phyloP scores from a whole-genome alignment of 257 asterid genomes.

The Leptodermis oblonga region DNA sequence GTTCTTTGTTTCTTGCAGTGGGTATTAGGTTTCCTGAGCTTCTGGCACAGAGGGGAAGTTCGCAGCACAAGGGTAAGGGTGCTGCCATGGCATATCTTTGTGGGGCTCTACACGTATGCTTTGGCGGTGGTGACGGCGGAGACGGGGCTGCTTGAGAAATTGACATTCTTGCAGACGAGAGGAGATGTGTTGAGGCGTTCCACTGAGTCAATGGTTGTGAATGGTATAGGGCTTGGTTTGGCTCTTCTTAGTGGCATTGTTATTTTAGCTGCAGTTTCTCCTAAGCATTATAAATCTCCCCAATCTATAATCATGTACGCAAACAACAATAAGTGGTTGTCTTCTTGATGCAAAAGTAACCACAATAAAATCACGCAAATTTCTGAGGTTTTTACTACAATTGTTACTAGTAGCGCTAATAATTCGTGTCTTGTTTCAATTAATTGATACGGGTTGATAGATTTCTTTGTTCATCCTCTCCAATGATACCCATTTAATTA shows the following conservation, averaged over 20 bases:
- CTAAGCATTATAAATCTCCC: constrained; percentile 36
- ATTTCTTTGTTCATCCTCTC: no score
- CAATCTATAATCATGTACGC: constrained; percentile 29
- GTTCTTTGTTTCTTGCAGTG: constrained; percentile 61
- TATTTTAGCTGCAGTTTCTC: constrained; percentile 56
- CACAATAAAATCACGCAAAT: not conserved
- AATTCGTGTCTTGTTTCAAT: no score
- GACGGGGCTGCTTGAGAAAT: constrained; percentile 81
- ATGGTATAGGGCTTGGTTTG: constrained; percentile 71
- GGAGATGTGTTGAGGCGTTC: constrained; percentile 49
- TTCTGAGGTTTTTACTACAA: no score
- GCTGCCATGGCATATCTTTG: constrained; percentile 82
- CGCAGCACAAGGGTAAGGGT: constrained; percentile 46
- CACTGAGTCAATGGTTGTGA: constrained; percentile 58
- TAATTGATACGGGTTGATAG: no score
- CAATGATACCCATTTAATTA: no score
- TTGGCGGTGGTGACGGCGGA: constrained; percentile 79
- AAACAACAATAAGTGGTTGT: constrained; percentile 25
- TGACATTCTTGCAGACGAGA: constrained; percentile 61
- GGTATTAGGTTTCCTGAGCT: constrained; percentile 67
- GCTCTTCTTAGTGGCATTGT: constrained; percentile 63
- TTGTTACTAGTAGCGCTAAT: no score
- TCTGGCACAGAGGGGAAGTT: constrained; percentile 76
- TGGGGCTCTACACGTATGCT: constrained; percentile 80
- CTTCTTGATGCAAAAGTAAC: constrained; percentile 17